A percentile compares a stretch with the other conserved stretches of the same genome.
These are phyloP conservation scores for Crinitomyces ghanaensis DNA, from an alignment of 805 yeast genomes.

Conservation along the genomic window DNA sequence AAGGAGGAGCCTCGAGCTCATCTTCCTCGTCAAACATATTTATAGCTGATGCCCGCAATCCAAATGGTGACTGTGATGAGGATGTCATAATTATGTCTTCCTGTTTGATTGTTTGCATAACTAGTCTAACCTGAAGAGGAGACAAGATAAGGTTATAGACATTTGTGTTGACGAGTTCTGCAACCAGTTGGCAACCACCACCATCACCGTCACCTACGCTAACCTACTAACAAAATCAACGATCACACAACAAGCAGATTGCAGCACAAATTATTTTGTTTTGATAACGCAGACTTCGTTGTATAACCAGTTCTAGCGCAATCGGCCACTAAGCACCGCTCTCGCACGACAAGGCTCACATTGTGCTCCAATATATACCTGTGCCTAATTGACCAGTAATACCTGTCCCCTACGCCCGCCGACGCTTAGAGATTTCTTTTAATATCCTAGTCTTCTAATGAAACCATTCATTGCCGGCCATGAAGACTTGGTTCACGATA, in stretches of 20 bases:
- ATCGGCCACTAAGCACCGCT: too few relatives aligned
- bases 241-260: too few relatives aligned
- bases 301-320: too few relatives aligned
- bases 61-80: not conserved
- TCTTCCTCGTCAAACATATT: slow-evolving; percentile 4
- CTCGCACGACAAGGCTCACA: too few relatives aligned
- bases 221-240: too few relatives aligned
- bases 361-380: slow-evolving; percentile 2
- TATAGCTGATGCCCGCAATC: not conserved
- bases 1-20: slow-evolving; percentile 6
- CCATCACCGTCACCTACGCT: not conserved
- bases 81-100: too few relatives aligned
- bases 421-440: too few relatives aligned
- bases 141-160: not conserved
- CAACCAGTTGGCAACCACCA: not conserved
- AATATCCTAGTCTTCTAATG: slow-evolving; percentile 22
- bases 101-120: too few relatives aligned
- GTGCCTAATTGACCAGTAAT: too few relatives aligned
- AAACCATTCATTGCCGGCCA: slow-evolving; percentile 83
- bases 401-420: too few relatives aligned
- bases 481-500: slow-evolving; percentile 84
- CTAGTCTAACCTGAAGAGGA: too few relatives aligned
- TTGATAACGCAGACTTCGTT: too few relatives aligned
- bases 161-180: not conserved
- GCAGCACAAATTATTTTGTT: slow-evolving; percentile 7